These are phyloP conservation scores for Didymella pomorum DNA, from an alignment of 2,329 filamentous ascomycete species.

Conservation along the genomic window DNA sequence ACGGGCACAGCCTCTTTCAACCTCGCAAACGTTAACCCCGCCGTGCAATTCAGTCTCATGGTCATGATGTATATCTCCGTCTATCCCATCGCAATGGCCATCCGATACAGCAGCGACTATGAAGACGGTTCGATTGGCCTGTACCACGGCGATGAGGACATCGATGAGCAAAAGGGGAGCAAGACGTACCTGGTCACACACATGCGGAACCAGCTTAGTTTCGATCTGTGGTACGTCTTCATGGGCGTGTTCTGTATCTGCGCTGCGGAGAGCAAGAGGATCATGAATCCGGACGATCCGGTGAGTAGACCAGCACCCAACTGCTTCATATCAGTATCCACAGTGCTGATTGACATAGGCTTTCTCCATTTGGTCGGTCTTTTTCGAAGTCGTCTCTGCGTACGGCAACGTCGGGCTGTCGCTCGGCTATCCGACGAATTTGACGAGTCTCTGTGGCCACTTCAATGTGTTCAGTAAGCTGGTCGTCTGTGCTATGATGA, in stretches of 20 bases:
- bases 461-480: conserved; percentile 62
- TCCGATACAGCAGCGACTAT: conserved; percentile 65
- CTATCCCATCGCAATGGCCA: conserved; percentile 67
- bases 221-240: conserved; percentile 56
- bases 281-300: conserved; percentile 49
- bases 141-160: conserved; percentile 52
- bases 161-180: conserved; percentile 21
- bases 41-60: conserved; percentile 64
- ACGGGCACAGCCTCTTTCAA: conserved; percentile 58
- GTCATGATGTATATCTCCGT: conserved; percentile 72
- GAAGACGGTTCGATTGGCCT: conserved; percentile 68
- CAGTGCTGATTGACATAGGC: conserved; percentile 7
- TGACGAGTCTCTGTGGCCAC: conserved; percentile 56
- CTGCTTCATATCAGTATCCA: too few relatives aligned
- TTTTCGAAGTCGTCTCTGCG: conserved; percentile 54
- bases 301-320: conserved; percentile 16
- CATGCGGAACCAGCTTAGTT: conserved; percentile 52
- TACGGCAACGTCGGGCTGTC: conserved; percentile 55
- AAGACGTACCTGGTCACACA: conserved; percentile 42
- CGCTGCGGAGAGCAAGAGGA: conserved; percentile 33
- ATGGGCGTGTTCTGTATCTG: conserved; percentile 53
- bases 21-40: conserved; percentile 59
- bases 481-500: conserved; percentile 63
- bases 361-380: conserved; percentile 53
- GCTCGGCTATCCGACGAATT: conserved; percentile 53